Evolutionary conservation across 2,329 filamentous ascomycete species (phyloP), one percentile per base, ranked within the genome.

Genomic region (Leptosphaerulina australis): DNA sequence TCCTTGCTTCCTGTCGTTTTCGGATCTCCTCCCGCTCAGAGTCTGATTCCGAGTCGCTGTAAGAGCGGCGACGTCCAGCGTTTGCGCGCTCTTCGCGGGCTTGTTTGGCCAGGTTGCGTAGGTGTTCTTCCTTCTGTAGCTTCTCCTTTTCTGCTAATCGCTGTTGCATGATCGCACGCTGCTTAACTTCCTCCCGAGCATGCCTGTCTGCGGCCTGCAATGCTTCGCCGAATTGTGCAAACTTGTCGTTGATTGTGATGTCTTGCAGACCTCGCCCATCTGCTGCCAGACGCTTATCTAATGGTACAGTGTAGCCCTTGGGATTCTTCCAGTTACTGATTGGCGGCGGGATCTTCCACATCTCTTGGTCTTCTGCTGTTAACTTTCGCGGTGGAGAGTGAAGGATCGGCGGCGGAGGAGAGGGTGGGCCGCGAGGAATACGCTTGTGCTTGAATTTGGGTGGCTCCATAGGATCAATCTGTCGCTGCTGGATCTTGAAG

Each of bases 261-360:
- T 99, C 94, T 72, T 97, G 91, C 56, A 99, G 72, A 0, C 91
- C 91, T 65, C 94, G 83, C 10, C 94, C 94, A 72, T 97, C 93
- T 7, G 94, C 93, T 14, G 94, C 94, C 62, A 99, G 77, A 69
- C 94, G 87, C 79, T 99, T 99, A 73, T 99, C 94, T 41, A 99
- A 75, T 0, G 94, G 91, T 1, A 99, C 90, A 0, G 94, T 99
- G 69, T 96, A 99, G 65, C 94, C 94, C 77, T 97, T 97, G 1
- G 93, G 90, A 72, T 99, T 99, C 83, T 99, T 99, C 94, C 94
- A 99, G 74, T 97, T 97, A 15, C 90, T 96, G 2, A 99, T 87
- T 0, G 93, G 90, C 2, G 93, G 91, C 0, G 87, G 87, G 24
- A 90, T 97, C 67, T 87, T 91, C 94, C 94, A 99, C 51, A 90